Evolutionary conservation across 2,329 filamentous ascomycete species (phyloP).

Genomic region (Clonostachys sp.): DNA sequence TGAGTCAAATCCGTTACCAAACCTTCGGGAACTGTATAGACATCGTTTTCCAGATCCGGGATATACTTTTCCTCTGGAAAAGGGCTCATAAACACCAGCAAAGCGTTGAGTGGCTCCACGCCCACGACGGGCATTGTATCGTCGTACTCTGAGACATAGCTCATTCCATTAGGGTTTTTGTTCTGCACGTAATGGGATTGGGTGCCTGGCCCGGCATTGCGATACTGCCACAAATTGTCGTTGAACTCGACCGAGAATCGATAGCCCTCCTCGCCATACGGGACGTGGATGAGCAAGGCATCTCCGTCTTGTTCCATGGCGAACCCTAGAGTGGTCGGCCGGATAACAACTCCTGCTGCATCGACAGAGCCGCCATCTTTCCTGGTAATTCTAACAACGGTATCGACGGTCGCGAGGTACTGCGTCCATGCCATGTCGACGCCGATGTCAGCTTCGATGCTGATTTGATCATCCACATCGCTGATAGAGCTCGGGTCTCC

Average conservation of each 20-base stretch:
- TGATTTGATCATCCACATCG: conserved; percentile 17
- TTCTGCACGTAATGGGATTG: conserved; percentile 7
- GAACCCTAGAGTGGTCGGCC: conserved; percentile 16
- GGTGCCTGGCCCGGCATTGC: conserved; percentile 4
- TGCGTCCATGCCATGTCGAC: conserved; percentile 29
- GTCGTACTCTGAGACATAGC: conserved; percentile 10
- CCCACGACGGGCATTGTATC: conserved; percentile 13
- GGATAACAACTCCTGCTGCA: conserved; percentile 16
- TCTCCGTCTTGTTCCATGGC: conserved; percentile 7
- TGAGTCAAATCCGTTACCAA: conserved; percentile 5
- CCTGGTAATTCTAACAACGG: conserved; percentile 14
- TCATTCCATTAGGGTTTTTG: conserved; percentile 7
- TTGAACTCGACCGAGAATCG: conserved; percentile 24
- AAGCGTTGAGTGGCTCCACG: conserved; percentile 17
- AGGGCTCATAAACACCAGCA: conserved; percentile 23
- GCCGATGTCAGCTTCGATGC: conserved; percentile 19
- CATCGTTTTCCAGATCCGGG: conserved; percentile 3
- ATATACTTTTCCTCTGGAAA: conserved; percentile 9
- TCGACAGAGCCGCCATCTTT: conserved; percentile 7
- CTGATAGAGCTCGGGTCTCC: conserved; percentile 6
- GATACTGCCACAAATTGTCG: conserved; percentile 19
- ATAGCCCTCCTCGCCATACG: conserved; percentile 13
- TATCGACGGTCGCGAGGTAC: conserved; percentile 15
- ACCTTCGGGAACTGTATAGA: conserved; percentile 4
- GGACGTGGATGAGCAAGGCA: conserved; percentile 15